A percentile compares a stretch with the other conserved stretches of the same genome.
Conservation (phyloP, 83 land plant species). For the Isoetes engelmannii region DNA sequence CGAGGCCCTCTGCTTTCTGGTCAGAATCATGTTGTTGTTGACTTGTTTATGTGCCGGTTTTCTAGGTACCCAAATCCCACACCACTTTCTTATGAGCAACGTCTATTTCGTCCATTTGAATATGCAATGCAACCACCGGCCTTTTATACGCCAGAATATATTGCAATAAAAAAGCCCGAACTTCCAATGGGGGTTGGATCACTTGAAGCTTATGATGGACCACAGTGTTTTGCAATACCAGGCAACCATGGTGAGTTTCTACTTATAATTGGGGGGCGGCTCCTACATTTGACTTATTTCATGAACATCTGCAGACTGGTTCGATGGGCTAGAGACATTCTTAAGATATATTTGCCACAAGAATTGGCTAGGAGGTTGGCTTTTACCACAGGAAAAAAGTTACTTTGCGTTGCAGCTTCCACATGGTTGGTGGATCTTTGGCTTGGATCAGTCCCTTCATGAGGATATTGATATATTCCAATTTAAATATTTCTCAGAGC, state of each 20-base stretch:
- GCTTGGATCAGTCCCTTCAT: constrained; percentile 93
- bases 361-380: constrained; percentile 99
- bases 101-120: constrained; percentile 91
- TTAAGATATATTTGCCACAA: constrained; percentile 94
- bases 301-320: constrained; percentile 71
- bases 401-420: constrained; percentile 91
- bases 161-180: constrained; percentile 89
- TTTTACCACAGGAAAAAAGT: constrained; percentile 93
- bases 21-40: no score
- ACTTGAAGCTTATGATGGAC: constrained; percentile 63
- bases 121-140: constrained; percentile 91
- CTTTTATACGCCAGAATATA: constrained; percentile 77
- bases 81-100: constrained; percentile 78
- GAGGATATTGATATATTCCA: constrained; percentile 92
- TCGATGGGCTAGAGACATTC: constrained; percentile 95
- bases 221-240: constrained; percentile 95
- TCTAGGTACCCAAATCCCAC: constrained; percentile 96
- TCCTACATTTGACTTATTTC: not conserved
- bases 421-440: constrained; percentile 97
- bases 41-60: not conserved
- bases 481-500: constrained; percentile 79
- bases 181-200: constrained; percentile 60
- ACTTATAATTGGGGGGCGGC: constrained; percentile 3
- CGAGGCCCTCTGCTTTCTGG: no score
- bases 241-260: constrained; percentile 80